phyloP scores from a whole-genome alignment of 768 basidiomycete genomes.

The Lepiota brunneoincarnata region DNA sequence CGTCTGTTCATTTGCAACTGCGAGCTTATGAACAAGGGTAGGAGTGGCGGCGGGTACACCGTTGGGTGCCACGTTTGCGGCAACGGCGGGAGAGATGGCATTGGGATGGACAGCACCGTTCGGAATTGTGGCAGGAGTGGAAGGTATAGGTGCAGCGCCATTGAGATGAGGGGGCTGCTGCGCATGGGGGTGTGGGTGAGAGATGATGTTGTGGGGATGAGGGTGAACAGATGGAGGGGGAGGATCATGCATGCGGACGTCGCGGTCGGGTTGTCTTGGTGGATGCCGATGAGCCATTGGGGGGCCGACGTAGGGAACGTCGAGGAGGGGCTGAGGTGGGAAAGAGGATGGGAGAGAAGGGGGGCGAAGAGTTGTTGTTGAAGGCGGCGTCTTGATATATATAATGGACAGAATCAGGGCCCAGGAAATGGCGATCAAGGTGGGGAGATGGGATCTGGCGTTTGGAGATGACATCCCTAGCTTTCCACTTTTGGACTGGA shows the following conservation, averaged over 20 bases:
- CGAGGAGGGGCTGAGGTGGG: conserved; percentile 26
- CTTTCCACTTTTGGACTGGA: conserved; percentile 26
- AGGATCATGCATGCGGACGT: conserved; percentile 63
- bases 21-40: conserved; percentile 70
- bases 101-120: conserved; percentile 42
- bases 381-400: conserved; percentile 51
- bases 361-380: conserved; percentile 46
- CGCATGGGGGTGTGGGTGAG: conserved; percentile 31
- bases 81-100: conserved; percentile 46
- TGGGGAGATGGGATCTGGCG: conserved; percentile 46
- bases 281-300: conserved; percentile 19
- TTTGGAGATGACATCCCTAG: conserved; percentile 40
- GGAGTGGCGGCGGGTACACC: conserved; percentile 30
- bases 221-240: conserved; percentile 29
- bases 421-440: conserved; percentile 55
- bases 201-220: conserved; percentile 30
- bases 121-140: conserved; percentile 39
- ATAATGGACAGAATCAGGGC: conserved; percentile 49
- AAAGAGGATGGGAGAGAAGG: conserved; percentile 37
- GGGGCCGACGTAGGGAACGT: conserved; percentile 21
- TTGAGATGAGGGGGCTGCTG: conserved; percentile 52
- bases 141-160: conserved; percentile 42
- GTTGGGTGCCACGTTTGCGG: conserved; percentile 30
- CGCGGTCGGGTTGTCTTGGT: conserved; percentile 38
- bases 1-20: conserved; percentile 88